Evolutionary conservation across 139 green algal species (phyloP), one percentile per base, ranked within the genome.

Genomic region (Haematococcus sp.): DNA sequence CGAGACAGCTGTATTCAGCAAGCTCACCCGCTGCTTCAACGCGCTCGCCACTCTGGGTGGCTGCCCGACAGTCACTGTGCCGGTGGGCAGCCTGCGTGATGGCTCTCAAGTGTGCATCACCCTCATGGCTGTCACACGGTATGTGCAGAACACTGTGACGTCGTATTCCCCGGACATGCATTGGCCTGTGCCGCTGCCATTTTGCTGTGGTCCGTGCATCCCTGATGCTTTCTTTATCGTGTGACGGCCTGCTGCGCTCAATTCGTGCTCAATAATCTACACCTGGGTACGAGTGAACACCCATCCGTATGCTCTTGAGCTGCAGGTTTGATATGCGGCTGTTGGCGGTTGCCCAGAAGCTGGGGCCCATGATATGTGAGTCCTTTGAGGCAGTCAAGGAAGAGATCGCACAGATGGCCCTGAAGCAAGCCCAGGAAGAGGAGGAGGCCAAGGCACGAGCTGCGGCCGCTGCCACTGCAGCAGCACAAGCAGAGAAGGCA

Each of bases 281-380:
- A 11, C 11, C 11, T 49, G 40, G 7, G 7, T 49, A 19, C 40
- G n/a, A n/a, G n/a, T n/a, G n/a, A n/a, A n/a, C n/a, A n/a, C n/a
- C n/a, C 54, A 19, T 61, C 5, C 23, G 9, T 28, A 4, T 61
- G 54, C 54, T 61, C 23, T 4, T 27, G 54, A 25, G 9, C 61
- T 30, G 32, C 54, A 71, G 75, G 51, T 86, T 70, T 34, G 84
- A 90, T 69, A 63, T 70, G 68, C 76, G 84, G 4, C 67, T 90
- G 76, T 67, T 90, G 76, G 79, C 79, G 2, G 84, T 87, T 17
- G 81, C 79, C 3, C 44, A 77, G 40, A 80, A 79, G 65, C 76
- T 87, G 61, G 64, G 54, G 4, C 81, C 76, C 30, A 64, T 81
- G 56, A 79, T 86, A 33, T 63, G 77, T 9, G 76, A 80, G 44